Evolutionary conservation across 2,329 filamentous ascomycete genomes (phyloP), one percentile per base, ranked within the genome.

Genomic region (Alternaria conjuncta): DNA sequence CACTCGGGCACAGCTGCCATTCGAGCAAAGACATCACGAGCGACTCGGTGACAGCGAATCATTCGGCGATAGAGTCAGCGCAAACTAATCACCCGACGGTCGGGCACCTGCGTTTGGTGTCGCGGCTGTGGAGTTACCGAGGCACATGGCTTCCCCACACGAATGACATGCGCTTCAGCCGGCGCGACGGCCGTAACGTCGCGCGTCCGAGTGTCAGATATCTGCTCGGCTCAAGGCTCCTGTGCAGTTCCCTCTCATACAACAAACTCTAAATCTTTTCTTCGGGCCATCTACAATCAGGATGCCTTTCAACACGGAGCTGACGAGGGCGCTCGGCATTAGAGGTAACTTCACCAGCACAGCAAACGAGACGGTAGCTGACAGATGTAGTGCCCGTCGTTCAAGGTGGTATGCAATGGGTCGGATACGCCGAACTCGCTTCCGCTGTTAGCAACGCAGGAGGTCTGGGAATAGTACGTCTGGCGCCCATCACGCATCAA

Each of bases 331-430:
- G 69, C 82, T 90, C 69, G 88, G 88, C 67, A 88, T 88, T 72
- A 81, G 79, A 80, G 83, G 79, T 77, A 47, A 63, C 68, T 28
- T 44, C 30, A 49, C 11, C 18, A 36, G 56, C 41, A 41, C 53
- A 15, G 13, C 47, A 44, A 10, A 21, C 12, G 57, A 18, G 51
- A 43, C 32, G n/a, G 21, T 44, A 25, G 88, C 87, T 73, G 77
- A 86, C 65, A 86, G 43, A 15, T 9, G 18, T 72, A 92, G 90
- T 95, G 69, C 92, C 92, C 73, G 85, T 96, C 65, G 90, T 96
- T 63, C 92, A 96, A 80, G 92, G 92, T 78, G 92, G 92, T 75
- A 95, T 96, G 92, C 90, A 93, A 87, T 91, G 92, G 86, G 88
- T 94, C 67, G 92, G 92, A 62, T 93, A 92, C 74, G 92, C 92